Conservation (phyloP, 164 flowering plant genomes). For the Chloranthus sessilifolius region DNA sequence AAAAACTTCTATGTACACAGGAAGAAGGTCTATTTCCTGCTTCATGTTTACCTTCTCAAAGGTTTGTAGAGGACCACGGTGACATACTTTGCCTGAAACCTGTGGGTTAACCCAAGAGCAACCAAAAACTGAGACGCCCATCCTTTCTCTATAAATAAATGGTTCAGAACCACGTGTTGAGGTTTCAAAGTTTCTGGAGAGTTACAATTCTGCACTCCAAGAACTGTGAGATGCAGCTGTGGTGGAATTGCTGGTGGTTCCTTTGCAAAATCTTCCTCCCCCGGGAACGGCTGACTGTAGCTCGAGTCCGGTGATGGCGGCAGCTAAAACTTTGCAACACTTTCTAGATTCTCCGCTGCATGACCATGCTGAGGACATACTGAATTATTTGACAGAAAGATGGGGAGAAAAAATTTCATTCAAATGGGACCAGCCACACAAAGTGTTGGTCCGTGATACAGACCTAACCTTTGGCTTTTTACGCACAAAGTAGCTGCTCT, state of each 20-base stretch:
- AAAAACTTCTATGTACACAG: no score
- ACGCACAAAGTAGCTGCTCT: no score
- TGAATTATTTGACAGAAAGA: no score
- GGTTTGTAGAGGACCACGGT: slow-evolving; percentile 92
- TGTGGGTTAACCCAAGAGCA: slow-evolving; percentile 73
- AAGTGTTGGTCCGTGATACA: no score
- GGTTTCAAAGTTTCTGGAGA: slow-evolving; percentile 44
- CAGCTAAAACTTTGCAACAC: slow-evolving; percentile 67
- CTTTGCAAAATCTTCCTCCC: slow-evolving; percentile 73
- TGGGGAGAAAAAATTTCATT: no score
- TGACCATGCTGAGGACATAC: slow-evolving; percentile 60
- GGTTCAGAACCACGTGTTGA: slow-evolving; percentile 86
- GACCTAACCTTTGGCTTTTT: no score
- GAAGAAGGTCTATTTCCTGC: not conserved
- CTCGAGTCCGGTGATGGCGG: slow-evolving; percentile 84
- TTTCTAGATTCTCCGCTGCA: slow-evolving; percentile 69
- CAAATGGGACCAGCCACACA: no score
- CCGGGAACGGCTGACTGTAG: slow-evolving; percentile 50
- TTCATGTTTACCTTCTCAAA: slow-evolving; percentile 48
- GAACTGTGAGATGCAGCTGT: slow-evolving; percentile 58
- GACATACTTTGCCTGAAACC: slow-evolving; percentile 83
- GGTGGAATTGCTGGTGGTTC: slow-evolving; percentile 69
- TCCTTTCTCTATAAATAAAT: slow-evolving; percentile 76
- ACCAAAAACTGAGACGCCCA: slow-evolving; percentile 70
- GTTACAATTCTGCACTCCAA: slow-evolving; percentile 36